Evolutionary conservation across 257 asterid genomes (phyloP), one percentile per base, ranked within the genome.

Genomic region (Fraxinus excelsior): DNA sequence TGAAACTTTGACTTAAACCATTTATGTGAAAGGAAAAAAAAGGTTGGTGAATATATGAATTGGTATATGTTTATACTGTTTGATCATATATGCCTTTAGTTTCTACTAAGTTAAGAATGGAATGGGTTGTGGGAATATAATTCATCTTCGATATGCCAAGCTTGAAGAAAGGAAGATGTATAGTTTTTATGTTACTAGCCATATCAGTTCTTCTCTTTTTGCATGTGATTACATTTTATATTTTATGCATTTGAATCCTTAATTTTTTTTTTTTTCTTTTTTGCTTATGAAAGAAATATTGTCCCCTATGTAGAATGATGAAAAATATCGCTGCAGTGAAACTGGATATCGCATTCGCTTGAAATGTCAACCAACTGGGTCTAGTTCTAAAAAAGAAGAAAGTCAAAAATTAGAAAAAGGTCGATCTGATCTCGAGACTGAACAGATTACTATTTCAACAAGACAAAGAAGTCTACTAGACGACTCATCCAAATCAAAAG

Each of bases 261-360:
- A 77, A 40, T 18, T 28, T 42, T 76, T 23, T 18, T 28, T 42
- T 76, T 23, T 28, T 7, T 60, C 42, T 37, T 60, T 60, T 25
- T 3, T 60, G 18, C 71, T 73, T 34, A 69, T 65, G 14, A 46
- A 37, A 35, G 66, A 75, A 42, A 19, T 78, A 71, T 75, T 75
- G 28, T 80, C 74, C 23, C 75, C 40, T 81, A 80, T 76, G 85
- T 74, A 95, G 99, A 87, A 81, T 83, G 94, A 93, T 76, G 90
- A 87, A 74, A 93, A 90, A 46, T 95, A 87, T 79, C 91, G 91
- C 29, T 95, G 99, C 75, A 91, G 96, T 64, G 99, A 95, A 88
- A 95, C 99, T 82, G 97, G 91, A 78, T 95, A 95, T 78, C 99
- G 97, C 77, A 91, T 95, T 72, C 98, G 97, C 49, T 85, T 95